phyloP scores from a whole-genome alignment of 768 basidiomycete genomes.

The Phanerodontia chrysosporium region DNA sequence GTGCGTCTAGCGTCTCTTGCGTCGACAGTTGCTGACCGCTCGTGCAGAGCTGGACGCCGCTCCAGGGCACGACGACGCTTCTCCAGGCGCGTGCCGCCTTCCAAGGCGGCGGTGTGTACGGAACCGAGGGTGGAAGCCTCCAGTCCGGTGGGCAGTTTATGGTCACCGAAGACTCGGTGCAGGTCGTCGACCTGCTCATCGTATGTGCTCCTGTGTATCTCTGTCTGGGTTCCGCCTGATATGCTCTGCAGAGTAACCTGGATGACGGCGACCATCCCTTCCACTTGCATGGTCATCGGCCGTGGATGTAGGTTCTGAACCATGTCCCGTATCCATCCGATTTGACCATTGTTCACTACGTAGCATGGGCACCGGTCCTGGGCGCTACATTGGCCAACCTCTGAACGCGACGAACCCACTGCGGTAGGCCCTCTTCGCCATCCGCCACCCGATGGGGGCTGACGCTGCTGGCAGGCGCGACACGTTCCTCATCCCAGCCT shows the following conservation, averaged over 20 bases:
- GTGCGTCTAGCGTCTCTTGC: constrained; percentile 11
- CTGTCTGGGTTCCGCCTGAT: not conserved
- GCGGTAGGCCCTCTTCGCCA: constrained; percentile 22
- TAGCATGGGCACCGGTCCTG: constrained; percentile 33
- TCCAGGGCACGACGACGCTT: constrained; percentile 20
- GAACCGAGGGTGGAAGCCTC: constrained; percentile 11
- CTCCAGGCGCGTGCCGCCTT: constrained; percentile 13
- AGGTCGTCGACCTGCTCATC: constrained; percentile 23
- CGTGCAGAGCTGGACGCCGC: constrained; percentile 23
- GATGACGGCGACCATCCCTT: constrained; percentile 33
- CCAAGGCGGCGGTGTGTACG: constrained; percentile 11
- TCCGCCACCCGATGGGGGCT: not conserved
- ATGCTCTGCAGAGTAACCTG: constrained; percentile 15
- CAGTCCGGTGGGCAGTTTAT: constrained; percentile 20
- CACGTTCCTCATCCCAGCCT: constrained; percentile 38
- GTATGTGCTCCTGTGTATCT: constrained; percentile 1
- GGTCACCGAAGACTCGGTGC: constrained; percentile 19
- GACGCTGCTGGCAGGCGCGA: constrained; percentile 27
- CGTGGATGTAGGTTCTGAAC: constrained; percentile 13
- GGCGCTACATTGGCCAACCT: no score
- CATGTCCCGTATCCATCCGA: no score
- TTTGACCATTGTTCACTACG: no score
- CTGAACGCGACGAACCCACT: no score
- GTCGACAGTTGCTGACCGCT: no score
- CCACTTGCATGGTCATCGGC: constrained; percentile 34